Percentiles rank a stretch among this genome's conserved stretches.
phyloP scores from a whole-genome alignment of 2,329 filamentous ascomycete species.

The Sphaerulina vaccinii region DNA sequence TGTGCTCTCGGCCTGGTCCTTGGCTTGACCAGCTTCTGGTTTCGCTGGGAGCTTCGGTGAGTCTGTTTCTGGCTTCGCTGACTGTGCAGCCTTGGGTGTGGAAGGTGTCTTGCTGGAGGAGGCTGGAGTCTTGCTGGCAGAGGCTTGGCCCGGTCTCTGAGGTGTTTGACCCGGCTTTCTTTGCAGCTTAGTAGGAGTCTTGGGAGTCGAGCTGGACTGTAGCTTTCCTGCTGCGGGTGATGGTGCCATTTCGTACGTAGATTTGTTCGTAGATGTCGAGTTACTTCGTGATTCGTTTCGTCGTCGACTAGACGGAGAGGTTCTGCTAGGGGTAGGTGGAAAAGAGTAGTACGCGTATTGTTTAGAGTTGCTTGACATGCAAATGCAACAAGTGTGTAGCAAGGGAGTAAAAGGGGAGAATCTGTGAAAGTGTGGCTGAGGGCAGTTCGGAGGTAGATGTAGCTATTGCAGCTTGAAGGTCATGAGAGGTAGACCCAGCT shows the following conservation, averaged over 20 bases:
- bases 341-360: constrained; percentile 55
- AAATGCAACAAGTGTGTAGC: constrained; percentile 28
- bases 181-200: constrained; percentile 53
- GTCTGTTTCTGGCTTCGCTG: constrained; percentile 39
- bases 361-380: constrained; percentile 51
- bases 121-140: constrained; percentile 20
- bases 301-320: constrained; percentile 40
- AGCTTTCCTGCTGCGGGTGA: constrained; percentile 53
- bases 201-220: constrained; percentile 43
- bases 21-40: constrained; percentile 37
- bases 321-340: constrained; percentile 49
- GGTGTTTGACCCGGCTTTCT: constrained; percentile 32
- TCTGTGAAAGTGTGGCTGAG: constrained; percentile 24
- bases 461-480: constrained; percentile 17
- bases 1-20: constrained; percentile 29
- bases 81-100: constrained; percentile 32
- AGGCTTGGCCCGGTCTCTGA: constrained; percentile 12
- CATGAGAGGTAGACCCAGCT: constrained; percentile 9
- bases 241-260: constrained; percentile 46
- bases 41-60: constrained; percentile 36
- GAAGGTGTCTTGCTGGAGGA: constrained; percentile 19
- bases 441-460: constrained; percentile 20
- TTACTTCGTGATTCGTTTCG: constrained; percentile 28
- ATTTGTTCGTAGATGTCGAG: constrained; percentile 34
- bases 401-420: constrained; percentile 20